Conservation (phyloP, 2,329 filamentous ascomycete species). For the Dactylellina parvicollis region DNA sequence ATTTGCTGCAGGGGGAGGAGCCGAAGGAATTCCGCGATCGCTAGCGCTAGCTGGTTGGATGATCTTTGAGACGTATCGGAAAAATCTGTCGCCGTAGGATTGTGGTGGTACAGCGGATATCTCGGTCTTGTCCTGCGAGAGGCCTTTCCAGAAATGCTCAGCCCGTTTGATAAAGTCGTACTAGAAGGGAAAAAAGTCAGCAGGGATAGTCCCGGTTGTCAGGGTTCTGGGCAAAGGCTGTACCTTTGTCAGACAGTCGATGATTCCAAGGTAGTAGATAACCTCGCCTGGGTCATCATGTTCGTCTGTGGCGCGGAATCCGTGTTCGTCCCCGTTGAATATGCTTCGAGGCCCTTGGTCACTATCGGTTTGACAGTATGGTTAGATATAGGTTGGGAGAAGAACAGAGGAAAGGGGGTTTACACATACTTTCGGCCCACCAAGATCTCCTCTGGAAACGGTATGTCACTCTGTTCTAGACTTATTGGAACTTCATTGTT, state of each 20-base stretch:
- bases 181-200: constrained; percentile 64
- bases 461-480: constrained; percentile 80
- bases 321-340: constrained; percentile 94
- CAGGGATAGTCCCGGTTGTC: constrained; percentile 55
- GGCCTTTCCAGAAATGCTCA: constrained; percentile 96
- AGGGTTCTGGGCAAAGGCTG: constrained; percentile 22
- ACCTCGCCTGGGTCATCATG: constrained; percentile 84
- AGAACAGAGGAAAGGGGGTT: constrained; percentile 7
- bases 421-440: constrained; percentile 55
- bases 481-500: constrained; percentile 93
- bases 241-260: constrained; percentile 96
- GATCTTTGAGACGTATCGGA: constrained; percentile 88
- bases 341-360: constrained; percentile 73
- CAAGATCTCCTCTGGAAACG: constrained; percentile 85
- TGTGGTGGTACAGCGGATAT: constrained; percentile 93
- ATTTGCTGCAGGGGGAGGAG: constrained; percentile 57
- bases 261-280: constrained; percentile 97
- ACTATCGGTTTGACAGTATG: constrained; percentile 63
- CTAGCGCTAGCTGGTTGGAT: constrained; percentile 81
- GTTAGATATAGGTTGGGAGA: constrained; percentile 51
- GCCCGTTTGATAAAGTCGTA: constrained; percentile 94
- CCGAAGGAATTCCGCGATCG: constrained; percentile 64
- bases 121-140: constrained; percentile 81
- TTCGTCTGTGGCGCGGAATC: constrained; percentile 91
- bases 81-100: constrained; percentile 91